Base-by-base conservation (phyloP, 2,329 filamentous ascomycete species). In the Reticulascus tulasneorum region DNA sequence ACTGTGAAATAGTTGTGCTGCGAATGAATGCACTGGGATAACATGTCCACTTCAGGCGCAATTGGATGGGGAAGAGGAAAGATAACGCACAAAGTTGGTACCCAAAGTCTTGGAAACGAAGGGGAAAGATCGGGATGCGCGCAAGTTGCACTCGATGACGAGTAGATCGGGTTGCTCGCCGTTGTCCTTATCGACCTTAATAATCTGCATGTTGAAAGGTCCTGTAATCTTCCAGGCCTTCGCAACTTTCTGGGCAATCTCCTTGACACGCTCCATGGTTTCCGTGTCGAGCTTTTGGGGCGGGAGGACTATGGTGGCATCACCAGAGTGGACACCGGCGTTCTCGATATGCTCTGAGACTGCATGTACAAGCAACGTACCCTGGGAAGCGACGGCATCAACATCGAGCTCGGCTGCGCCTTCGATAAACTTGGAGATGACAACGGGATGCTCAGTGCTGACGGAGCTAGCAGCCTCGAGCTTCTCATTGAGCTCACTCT, bases 201-300 rank as follows among this genome's bases (percentile, higher is more conserved):
- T 97, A 66, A 98, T 94, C 61, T 98, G 93, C 91, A 98, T 97
- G 77, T 98, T 98, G 80, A 97, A 98, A 40, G 93, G 93, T 37
- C 93, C 93, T 15, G 89, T 97, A 62, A 97, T 97, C 56, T 77
- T 89, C 88, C 91, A 96, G 30, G 93, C 93, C 67, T 93, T 86
- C 48, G 93, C 93, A 34, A 98, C 90, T 77, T 95, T 97, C 64
- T 90, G 67, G 12, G 93, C 91, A 52, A 98, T 97, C 51, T 87
- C 87, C 79, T 96, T 97, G 56, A 95, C 79, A 43, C 93, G 87
- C 47, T 77, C 79, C 77, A 95, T 85, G 48, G 84, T 85, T 39
- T 65, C 67, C 50, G 84, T 71, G 47, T 94, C 86, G 17, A 97
- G 79, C 58, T 77, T 84, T 45, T 73, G 80, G 5, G 93, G 93